Evolutionary conservation across 371 early-diverging fungal genomes (phyloP), one percentile per base, ranked within the genome.

Genomic region (Parasitella parasitica): DNA sequence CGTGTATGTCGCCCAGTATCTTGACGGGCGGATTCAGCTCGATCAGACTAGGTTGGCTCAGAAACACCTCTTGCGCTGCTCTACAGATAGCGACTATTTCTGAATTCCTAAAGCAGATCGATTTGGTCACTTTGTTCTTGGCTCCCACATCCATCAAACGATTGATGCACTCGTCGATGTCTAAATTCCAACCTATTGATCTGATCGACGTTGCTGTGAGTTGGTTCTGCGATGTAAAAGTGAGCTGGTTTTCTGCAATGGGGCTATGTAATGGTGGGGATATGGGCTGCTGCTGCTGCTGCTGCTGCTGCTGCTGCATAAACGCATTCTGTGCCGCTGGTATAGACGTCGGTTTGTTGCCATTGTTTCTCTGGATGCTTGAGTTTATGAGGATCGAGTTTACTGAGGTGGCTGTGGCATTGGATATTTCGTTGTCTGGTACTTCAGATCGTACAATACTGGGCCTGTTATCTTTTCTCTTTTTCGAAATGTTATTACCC

Each of bases 1-100:
- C 98, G 69, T 99, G 98, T 32, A 96, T 94, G 72, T 98, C 98
- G 54, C 96, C 92, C 66, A 86, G 90, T 85, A 99, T 94, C 71
- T 98, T 98, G 63, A 98, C 82, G 11, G 91, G 98, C 58, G 98
- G 91, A 51, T 91, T 90, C 53, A 99, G 80, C 73, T 98, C 98
- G 34, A 99, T 82, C 54, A 99, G 83, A 7, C 94, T 88, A 18
- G 98, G 95, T 75, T 99, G 99, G 60, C 85, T 85, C 68, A 98
- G 65, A 71, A 98, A 93, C 13, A 97, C 86, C 62, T 96, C 95
- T 54, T 95, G 89, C 13, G 95, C 90, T 43, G 88, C 82, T 37
- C 84, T 87, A 77, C 98, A 98, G 58, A 99, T 88, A 16, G 86
- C 90, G n/a, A 86, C 76, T 52, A 99, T 95, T 72, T 98, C 98